A percentile compares a stretch with the other conserved stretches of the same genome.
These are phyloP conservation scores for Eucalyptus marginata DNA, from an alignment of 345 rosid genomes.

Conservation along the genomic window DNA sequence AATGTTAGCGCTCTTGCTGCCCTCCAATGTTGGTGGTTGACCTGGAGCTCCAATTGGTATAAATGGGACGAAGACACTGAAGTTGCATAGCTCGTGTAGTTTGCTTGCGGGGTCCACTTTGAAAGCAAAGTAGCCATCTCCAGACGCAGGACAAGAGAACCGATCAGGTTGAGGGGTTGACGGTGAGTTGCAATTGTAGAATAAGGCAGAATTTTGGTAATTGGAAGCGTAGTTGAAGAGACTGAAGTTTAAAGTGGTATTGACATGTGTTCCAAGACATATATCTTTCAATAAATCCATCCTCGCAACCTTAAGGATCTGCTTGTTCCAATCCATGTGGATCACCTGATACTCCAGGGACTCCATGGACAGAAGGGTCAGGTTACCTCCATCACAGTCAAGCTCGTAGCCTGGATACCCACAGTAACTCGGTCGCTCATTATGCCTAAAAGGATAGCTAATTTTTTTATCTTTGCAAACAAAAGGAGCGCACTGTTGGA, in stretches of 20 bases:
- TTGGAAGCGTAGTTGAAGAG: background rate
- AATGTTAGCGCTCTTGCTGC: rapidly evolving
- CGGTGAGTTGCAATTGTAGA: background rate
- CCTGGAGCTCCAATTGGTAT: rapidly evolving
- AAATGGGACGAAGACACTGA: background rate
- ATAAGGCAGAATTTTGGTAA: background rate
- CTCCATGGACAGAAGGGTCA: background rate
- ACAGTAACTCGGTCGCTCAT: rapidly evolving
- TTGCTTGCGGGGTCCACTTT: rapidly evolving
- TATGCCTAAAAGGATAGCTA: background rate
- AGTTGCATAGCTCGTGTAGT: rapidly evolving
- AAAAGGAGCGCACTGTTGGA: background rate
- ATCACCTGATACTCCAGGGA: background rate
- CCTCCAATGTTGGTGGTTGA: too few species aligned
- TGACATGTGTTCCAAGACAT: background rate
- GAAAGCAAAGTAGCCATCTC: background rate
- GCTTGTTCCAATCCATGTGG: rapidly evolving
- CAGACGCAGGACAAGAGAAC: background rate
- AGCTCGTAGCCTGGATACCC: background rate
- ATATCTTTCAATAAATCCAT: background rate
- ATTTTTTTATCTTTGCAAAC: background rate
- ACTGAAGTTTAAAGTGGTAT: background rate
- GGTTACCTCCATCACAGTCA: background rate
- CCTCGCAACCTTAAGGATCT: background rate
- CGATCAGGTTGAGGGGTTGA: rapidly evolving